These are phyloP conservation scores for Solanum arcanum DNA, from an alignment of 257 asterid genomes.

Conservation along the genomic window DNA sequence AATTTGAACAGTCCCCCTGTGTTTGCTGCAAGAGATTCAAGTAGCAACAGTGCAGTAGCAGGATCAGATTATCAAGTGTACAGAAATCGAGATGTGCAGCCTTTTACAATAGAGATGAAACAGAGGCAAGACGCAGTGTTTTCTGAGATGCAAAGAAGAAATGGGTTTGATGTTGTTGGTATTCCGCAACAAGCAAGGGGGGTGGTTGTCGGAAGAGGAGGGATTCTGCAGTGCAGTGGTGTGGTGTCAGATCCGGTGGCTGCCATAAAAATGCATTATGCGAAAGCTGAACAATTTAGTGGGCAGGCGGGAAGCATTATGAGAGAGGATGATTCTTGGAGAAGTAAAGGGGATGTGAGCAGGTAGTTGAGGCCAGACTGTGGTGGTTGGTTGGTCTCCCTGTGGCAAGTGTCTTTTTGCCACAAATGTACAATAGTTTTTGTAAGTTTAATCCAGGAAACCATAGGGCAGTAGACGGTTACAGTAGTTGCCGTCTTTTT, in stretches of 20 bases:
- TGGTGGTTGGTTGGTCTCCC: constrained; percentile 15
- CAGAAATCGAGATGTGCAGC: constrained; percentile 36
- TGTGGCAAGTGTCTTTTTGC: constrained; percentile 36
- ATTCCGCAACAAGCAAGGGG: constrained; percentile 44
- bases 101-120: constrained; percentile 43
- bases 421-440: constrained; percentile 49
- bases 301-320: constrained; percentile 30
- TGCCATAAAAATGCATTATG: constrained; percentile 72
- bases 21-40: constrained; percentile 32
- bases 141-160: constrained; percentile 65
- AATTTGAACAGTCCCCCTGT: constrained; percentile 39
- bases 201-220: constrained; percentile 46
- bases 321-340: constrained; percentile 64
- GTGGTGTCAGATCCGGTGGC: constrained; percentile 81
- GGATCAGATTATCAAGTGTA: constrained; percentile 32
- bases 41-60: constrained; percentile 21
- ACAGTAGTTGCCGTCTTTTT: constrained; percentile 14
- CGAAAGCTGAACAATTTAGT: constrained; percentile 42
- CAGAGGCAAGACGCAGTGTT: constrained; percentile 34
- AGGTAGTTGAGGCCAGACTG: constrained; percentile 38
- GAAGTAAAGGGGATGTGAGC: constrained; percentile 66
- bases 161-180: constrained; percentile 41
- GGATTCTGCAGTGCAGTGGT: constrained; percentile 42
- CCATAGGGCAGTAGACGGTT: constrained; percentile 25
- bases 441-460: constrained; percentile 29